Percentiles rank a stretch among this genome's conserved stretches.
phyloP scores from a whole-genome alignment of 768 basidiomycete species.

The Mycena haematopus region DNA sequence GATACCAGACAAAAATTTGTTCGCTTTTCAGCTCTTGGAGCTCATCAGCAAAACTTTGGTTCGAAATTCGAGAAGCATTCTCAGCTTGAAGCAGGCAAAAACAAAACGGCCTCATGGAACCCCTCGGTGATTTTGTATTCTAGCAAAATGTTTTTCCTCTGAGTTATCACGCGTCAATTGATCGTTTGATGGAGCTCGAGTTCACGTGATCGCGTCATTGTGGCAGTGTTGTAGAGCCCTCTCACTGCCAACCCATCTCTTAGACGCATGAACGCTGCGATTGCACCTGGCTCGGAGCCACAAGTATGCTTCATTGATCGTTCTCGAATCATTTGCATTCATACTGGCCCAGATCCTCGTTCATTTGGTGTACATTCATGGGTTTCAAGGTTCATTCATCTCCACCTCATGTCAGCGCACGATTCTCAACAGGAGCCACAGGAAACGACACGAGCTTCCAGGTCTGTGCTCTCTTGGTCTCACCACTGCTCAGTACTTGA shows the following conservation, averaged over 20 bases:
- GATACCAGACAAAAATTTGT: too few relatives aligned
- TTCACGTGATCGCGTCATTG: neutral
- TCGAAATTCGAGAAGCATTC: too few relatives aligned
- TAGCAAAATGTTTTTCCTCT: too few relatives aligned
- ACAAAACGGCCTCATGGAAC: too few relatives aligned
- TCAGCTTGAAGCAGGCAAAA: too few relatives aligned
- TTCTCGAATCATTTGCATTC: neutral
- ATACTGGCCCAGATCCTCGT: conserved; percentile 35
- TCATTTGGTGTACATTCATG: conserved; percentile 64
- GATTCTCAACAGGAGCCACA: conserved; percentile 29
- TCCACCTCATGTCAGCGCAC: conserved; percentile 4
- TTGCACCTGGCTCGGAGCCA: neutral
- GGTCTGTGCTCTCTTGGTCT: conserved; percentile 37
- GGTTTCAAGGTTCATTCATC: conserved; percentile 57
- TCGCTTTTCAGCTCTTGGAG: too few relatives aligned
- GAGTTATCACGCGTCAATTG: too few relatives aligned
- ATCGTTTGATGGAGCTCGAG: neutral
- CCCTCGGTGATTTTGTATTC: too few relatives aligned
- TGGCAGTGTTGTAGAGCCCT: neutral
- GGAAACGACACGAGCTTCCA: conserved; percentile 67
- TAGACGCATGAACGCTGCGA: neutral
- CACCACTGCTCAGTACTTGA: conserved; percentile 7
- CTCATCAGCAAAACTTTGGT: too few relatives aligned
- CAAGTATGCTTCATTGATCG: neutral
- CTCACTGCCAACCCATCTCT: neutral